These are phyloP conservation scores for Aquilaria yunnanensis DNA, from an alignment of 345 rosid genomes.

Conservation along the genomic window DNA sequence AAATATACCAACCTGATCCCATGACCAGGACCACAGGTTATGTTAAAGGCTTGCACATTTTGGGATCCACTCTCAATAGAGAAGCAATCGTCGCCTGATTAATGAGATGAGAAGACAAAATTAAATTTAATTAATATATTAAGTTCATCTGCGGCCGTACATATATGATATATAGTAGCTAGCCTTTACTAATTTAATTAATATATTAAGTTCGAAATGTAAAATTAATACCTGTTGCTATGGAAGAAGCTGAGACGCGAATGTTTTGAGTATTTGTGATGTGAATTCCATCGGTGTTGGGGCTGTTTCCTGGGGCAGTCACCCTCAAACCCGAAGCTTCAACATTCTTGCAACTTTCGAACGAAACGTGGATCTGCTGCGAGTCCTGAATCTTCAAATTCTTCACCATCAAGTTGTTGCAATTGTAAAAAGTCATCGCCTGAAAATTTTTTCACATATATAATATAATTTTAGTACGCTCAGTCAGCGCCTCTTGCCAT, in stretches of 20 bases:
- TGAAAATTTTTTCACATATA: slow-evolving; percentile 7
- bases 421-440: slow-evolving; percentile 66
- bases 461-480: too few species aligned
- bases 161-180: neutral
- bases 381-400: slow-evolving; percentile 54
- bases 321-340: slow-evolving; percentile 40
- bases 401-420: slow-evolving; percentile 38
- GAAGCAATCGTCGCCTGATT: slow-evolving; percentile 81
- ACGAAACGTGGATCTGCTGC: slow-evolving; percentile 66
- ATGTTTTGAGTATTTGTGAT: slow-evolving; percentile 58
- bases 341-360: slow-evolving; percentile 44
- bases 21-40: slow-evolving; percentile 70
- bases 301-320: slow-evolving; percentile 54
- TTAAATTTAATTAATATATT: neutral
- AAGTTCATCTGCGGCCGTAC: neutral
- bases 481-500: too few species aligned
- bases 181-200: too few species aligned
- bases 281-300: slow-evolving; percentile 93
- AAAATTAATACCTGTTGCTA: slow-evolving; percentile 51
- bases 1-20: slow-evolving; percentile 46
- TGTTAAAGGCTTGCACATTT: slow-evolving; percentile 36
- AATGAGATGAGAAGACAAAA: too few species aligned
- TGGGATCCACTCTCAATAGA: slow-evolving; percentile 53
- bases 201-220: too few species aligned
- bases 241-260: slow-evolving; percentile 33